Base-by-base conservation (phyloP, 352 stramenopile species). In the Globisporangium spiculum region DNA sequence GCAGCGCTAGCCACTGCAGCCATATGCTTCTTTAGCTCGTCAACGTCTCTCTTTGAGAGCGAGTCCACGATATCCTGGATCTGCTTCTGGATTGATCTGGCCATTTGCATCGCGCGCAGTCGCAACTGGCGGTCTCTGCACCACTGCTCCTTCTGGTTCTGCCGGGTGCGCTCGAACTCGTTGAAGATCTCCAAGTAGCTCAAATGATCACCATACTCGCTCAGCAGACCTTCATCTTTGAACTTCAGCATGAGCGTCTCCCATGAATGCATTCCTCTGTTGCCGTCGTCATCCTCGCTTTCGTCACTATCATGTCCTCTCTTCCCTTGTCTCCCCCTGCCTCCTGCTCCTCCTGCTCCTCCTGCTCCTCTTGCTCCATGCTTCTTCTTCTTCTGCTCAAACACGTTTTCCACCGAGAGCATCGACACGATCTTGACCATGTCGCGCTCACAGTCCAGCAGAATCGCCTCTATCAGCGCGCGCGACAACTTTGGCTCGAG, bases 381-480 rank as follows among this genome's bases (percentile, higher is more conserved):
- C 20, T 64, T 27, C 30, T 26, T 64, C 20, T 26, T 64, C 66
- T 69, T 65, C 8, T 83, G 73, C 38, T 80, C 64, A 57, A 95
- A 96, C 14, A 96, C 67, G 38, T 83, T 88, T 46, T 97, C 91
- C 1, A 89, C 84, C 26, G 83, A 93, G 22, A 96, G 76, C 91
- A 97, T 96, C 9, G 89, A 78, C 18, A 92, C 87, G 9, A 97
- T 76, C 48, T 75, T 68, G 18, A 85, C 79, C 76, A 92, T 88
- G 27, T 94, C 87, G 4, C 66, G 70, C 30, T 63, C 79, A 61
- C 89, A 97, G 12, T 76, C 72, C 3, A 92, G 64, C 16, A 72
- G 52, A 18, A 92, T 66, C 0, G 85, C 83, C 48, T 92, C 82
- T 16, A 96, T 74, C 36, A 97, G 63, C 30, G 79, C 80, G 24